A percentile compares a stretch with the other conserved stretches of the same genome.
phyloP scores from a whole-genome alignment of 768 basidiomycete species.

The Leccinum broughii region DNA sequence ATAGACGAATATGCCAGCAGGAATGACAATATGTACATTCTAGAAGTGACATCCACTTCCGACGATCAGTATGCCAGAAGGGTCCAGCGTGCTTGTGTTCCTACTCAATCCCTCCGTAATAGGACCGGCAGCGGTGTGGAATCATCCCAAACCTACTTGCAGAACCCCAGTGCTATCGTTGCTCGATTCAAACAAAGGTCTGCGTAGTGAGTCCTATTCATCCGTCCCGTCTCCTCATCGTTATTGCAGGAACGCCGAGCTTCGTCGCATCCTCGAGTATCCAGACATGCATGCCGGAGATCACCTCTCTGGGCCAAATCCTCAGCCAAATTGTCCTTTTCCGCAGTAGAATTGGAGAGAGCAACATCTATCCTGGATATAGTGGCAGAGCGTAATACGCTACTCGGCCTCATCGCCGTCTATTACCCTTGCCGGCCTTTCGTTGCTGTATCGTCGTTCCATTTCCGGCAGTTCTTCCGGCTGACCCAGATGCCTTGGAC shows the following conservation, averaged over 20 bases:
- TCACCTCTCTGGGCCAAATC: conserved; percentile 7
- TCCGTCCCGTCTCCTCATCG: conserved; percentile 14
- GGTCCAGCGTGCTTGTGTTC: neutral
- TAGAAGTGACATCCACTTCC: conserved; percentile 57
- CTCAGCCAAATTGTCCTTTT: conserved; percentile 14
- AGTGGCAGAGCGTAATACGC: conserved; percentile 4
- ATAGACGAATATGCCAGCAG: conserved; percentile 47
- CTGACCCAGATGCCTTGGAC: conserved; percentile 28
- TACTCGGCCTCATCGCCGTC: conserved; percentile 28
- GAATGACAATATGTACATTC: conserved; percentile 73
- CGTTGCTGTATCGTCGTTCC: conserved; percentile 30
- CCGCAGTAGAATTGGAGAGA: neutral
- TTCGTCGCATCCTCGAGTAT: conserved; percentile 61
- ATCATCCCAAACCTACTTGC: conserved; percentile 29
- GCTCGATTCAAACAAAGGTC: conserved; percentile 72
- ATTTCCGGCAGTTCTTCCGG: conserved; percentile 20
- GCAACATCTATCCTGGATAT: neutral
- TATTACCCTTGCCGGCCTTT: conserved; percentile 39
- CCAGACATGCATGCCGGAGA: conserved; percentile 28
- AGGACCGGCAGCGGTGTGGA: conserved; percentile 20
- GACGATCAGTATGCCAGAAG: conserved; percentile 43
- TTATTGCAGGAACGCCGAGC: conserved; percentile 45
- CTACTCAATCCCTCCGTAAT: conserved; percentile 8
- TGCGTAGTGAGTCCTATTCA: neutral
- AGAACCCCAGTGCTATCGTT: conserved; percentile 51